A percentile compares a stretch with the other conserved stretches of the same genome.
Conservation (phyloP, 345 rosid genomes). For the Nephelium lappaceum region DNA sequence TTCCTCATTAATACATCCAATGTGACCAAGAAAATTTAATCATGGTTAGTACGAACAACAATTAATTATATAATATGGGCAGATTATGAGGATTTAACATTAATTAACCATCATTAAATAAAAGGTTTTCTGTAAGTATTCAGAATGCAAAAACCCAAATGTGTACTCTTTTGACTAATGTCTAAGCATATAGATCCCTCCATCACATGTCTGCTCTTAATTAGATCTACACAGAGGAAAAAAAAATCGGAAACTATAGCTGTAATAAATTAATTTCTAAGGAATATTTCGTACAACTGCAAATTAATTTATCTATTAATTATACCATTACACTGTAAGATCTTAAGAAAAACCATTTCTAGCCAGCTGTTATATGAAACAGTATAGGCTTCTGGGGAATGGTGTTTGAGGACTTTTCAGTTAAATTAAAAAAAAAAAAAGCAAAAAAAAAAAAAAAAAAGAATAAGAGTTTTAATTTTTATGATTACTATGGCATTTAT, state of each 20-base stretch:
- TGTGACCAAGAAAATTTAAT: not conserved
- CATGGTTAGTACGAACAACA: not conserved
- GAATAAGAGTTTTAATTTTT: not conserved
- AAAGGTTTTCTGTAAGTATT: too few relatives aligned
- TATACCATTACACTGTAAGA: not conserved
- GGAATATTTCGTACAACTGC: slow-evolving; percentile 9
- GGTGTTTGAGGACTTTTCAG: not conserved
- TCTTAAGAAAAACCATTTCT: not conserved
- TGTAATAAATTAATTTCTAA: not conserved
- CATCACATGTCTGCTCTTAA: too few relatives aligned
- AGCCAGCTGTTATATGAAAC: not conserved
- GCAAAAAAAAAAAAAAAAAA: not conserved
- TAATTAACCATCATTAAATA: not conserved
- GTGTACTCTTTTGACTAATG: too few relatives aligned
- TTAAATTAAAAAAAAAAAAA: not conserved
- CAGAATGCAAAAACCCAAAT: too few relatives aligned
- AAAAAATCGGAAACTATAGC: too few relatives aligned
- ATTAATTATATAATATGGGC: not conserved
- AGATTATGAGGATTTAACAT: not conserved
- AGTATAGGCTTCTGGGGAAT: not conserved
- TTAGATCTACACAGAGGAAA: too few relatives aligned
- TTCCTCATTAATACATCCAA: too few relatives aligned
- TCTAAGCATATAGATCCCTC: too few relatives aligned
- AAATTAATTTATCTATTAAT: not conserved
- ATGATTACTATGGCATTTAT: not conserved